These are phyloP conservation scores for Solanum corneliomulleri DNA, from an alignment of 257 asterid species.

Conservation along the genomic window DNA sequence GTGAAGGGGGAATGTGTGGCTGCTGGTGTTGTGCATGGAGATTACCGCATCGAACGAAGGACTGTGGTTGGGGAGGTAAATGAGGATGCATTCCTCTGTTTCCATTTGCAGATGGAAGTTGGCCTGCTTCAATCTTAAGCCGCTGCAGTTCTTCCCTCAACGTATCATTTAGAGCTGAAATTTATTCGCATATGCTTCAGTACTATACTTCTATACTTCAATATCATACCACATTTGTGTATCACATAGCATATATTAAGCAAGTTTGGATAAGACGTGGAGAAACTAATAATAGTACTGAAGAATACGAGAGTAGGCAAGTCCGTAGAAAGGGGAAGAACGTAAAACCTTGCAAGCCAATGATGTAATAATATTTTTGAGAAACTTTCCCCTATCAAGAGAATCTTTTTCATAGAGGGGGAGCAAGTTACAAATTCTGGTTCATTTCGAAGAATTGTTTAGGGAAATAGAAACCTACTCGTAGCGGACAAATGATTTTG, in stretches of 20 bases:
- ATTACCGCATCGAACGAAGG: conserved; percentile 28
- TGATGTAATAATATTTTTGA: neutral
- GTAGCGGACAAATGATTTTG: neutral
- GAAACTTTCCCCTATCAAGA: neutral
- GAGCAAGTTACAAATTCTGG: neutral
- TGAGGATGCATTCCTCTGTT: conserved; percentile 28
- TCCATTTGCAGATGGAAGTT: conserved; percentile 35
- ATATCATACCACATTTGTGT: neutral
- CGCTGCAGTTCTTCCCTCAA: conserved; percentile 76
- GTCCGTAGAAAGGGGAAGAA: neutral
- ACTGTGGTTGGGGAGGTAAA: conserved; percentile 32
- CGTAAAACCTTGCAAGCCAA: neutral
- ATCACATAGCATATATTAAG: neutral
- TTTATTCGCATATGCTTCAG: neutral
- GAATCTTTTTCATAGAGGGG: neutral
- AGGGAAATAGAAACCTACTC: neutral
- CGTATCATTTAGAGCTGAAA: conserved; percentile 67
- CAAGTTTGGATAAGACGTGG: neutral
- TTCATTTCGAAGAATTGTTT: neutral
- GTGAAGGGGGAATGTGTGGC: conserved; percentile 19
- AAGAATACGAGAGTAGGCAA: neutral
- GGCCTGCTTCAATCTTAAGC: conserved; percentile 68
- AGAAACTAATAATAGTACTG: neutral
- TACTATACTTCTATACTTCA: neutral
- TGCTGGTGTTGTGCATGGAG: conserved; percentile 28